Evolutionary conservation across 1,284 basidiomycete species (phyloP).

Genomic region (Fomes fomentarius): DNA sequence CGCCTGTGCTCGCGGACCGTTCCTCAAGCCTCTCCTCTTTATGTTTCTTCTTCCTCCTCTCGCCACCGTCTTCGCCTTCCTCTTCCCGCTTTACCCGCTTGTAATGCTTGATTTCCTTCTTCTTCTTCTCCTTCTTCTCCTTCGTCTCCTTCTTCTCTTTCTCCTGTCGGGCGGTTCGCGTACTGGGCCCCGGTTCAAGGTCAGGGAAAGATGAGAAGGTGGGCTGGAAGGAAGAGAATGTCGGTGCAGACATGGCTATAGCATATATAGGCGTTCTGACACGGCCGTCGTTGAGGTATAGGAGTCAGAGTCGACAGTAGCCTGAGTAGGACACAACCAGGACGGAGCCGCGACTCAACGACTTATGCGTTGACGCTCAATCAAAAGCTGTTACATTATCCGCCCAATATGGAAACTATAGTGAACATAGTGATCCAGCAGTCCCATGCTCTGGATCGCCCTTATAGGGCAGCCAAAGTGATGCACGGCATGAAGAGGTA

Average conservation of each 20-base stretch:
- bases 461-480: too few relatives aligned
- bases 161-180: conserved; percentile 20
- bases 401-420: too few relatives aligned
- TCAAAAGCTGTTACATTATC: too few relatives aligned
- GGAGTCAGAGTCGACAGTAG: too few relatives aligned
- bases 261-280: too few relatives aligned
- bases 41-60: conserved; percentile 17
- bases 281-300: too few relatives aligned
- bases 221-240: conserved; percentile 56
- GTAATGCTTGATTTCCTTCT: conserved; percentile 28
- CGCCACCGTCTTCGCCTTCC: conserved; percentile 1
- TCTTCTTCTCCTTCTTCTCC: conserved; percentile 30
- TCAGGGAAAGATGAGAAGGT: conserved; percentile 72
- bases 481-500: too few relatives aligned
- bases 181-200: conserved; percentile 44
- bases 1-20: conserved; percentile 11
- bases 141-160: conserved; percentile 25
- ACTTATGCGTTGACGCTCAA: too few relatives aligned
- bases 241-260: conserved; percentile 50
- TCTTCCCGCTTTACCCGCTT: conserved; percentile 23
- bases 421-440: too few relatives aligned
- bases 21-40: conserved; percentile 21
- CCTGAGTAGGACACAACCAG: too few relatives aligned
- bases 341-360: too few relatives aligned
- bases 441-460: too few relatives aligned